Evolutionary conservation across 164 flowering plant genomes (phyloP).

Genomic region (Nymphaea colorata): DNA sequence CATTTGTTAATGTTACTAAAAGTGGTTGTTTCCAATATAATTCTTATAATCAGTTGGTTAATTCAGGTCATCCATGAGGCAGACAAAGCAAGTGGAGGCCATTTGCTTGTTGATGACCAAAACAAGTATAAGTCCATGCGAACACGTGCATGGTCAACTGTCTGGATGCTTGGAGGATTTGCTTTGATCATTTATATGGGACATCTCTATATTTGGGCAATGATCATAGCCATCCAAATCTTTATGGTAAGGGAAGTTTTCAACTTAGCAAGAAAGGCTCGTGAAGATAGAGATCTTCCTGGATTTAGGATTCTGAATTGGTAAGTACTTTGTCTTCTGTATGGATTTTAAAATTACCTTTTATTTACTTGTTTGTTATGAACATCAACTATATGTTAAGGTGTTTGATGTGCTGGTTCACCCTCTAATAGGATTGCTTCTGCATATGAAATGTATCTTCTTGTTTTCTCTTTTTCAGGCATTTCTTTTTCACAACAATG

Average conservation of each 20-base stretch:
- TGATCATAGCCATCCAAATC: constrained; percentile 89
- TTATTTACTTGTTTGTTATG: no score
- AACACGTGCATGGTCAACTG: constrained; percentile 60
- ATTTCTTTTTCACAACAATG: constrained; percentile 98
- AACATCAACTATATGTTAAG: no score
- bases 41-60: neutral
- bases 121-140: constrained; percentile 76
- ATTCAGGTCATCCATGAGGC: constrained; percentile 43
- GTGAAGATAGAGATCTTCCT: constrained; percentile 79
- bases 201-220: constrained; percentile 91
- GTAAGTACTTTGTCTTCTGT: constrained; percentile 20
- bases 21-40: no score
- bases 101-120: constrained; percentile 68
- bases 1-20: no score
- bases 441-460: neutral
- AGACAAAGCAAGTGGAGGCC: constrained; percentile 41
- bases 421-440: neutral
- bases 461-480: constrained; percentile 30
- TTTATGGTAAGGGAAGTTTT: constrained; percentile 90
- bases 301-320: constrained; percentile 92
- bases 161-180: constrained; percentile 96
- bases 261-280: constrained; percentile 63
- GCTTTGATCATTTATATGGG: constrained; percentile 76
- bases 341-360: no score
- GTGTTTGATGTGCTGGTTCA: neutral